A percentile compares a stretch with the other conserved stretches of the same genome.
phyloP scores from a whole-genome alignment of 2,329 filamentous ascomycete genomes.

The Colletotrichum sp. region DNA sequence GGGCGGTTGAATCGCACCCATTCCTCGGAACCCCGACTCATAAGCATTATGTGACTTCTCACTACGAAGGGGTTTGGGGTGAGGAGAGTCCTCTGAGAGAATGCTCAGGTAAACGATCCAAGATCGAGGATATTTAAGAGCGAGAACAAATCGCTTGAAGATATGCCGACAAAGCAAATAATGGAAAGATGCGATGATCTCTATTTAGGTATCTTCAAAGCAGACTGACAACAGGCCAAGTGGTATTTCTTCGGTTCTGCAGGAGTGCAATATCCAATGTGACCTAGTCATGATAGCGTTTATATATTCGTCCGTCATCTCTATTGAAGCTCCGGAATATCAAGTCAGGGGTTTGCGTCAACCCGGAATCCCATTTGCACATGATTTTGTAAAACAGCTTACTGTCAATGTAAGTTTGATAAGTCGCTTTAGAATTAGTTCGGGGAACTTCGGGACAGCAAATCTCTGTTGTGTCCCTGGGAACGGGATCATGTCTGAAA shows the following conservation, averaged over 20 bases:
- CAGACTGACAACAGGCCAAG: background rate
- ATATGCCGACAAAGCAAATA: background rate
- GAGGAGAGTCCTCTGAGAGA: background rate
- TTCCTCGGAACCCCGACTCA: fast-evolving
- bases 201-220: background rate
- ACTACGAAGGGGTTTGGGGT: background rate
- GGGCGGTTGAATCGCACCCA: fast-evolving
- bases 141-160: fast-evolving
- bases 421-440: too few relatives aligned
- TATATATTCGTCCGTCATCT: fast-evolving
- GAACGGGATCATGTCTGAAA: background rate
- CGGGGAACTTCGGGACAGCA: too few relatives aligned
- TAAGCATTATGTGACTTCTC: fast-evolving
- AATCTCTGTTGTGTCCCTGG: fast-evolving
- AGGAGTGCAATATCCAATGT: fast-evolving
- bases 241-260: background rate
- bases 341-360: fast-evolving
- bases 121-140: fast-evolving
- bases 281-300: fast-evolving
- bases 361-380: fast-evolving
- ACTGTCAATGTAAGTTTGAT: fast-evolving
- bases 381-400: background rate
- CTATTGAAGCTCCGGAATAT: background rate
- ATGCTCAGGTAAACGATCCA: background rate
- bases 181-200: fast-evolving